A percentile compares a stretch with the other conserved stretches of the same genome.
These are phyloP conservation scores for Yamadazyma sp. DNA, from an alignment of 1,139 yeast genomes.

Conservation along the genomic window DNA sequence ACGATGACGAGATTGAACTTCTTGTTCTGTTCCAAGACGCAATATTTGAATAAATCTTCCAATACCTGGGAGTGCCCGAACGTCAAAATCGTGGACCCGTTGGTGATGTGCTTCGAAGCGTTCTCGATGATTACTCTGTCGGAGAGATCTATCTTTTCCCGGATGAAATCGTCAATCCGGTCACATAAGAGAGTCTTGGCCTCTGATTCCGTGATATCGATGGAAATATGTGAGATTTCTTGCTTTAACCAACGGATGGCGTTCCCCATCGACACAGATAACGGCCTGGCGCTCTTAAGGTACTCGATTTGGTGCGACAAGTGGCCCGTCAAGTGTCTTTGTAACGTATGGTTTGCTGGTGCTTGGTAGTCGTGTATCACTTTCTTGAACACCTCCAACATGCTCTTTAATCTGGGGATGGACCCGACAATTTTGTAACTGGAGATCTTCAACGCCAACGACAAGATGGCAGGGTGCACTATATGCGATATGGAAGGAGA, in stretches of 20 bases:
- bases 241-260: conserved; percentile 97
- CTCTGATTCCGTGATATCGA: conserved; percentile 67
- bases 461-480: conserved; percentile 83
- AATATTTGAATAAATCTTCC: conserved; percentile 69
- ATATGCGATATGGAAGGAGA: conserved; percentile 63
- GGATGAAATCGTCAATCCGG: conserved; percentile 76
- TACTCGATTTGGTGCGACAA: conserved; percentile 94
- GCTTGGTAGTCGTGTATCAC: conserved; percentile 82
- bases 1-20: conserved; percentile 80
- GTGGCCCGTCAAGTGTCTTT: conserved; percentile 86
- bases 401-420: conserved; percentile 76
- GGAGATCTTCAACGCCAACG: conserved; percentile 78
- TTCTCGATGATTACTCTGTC: conserved; percentile 80
- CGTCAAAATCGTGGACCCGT: conserved; percentile 80
- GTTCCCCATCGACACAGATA: conserved; percentile 94
- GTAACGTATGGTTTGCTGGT: conserved; percentile 80
- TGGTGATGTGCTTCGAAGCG: conserved; percentile 74
- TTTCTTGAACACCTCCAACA: conserved; percentile 81
- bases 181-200: conserved; percentile 70
- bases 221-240: conserved; percentile 76
- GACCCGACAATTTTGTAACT: conserved; percentile 90
- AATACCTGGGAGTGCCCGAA: conserved; percentile 89
- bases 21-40: conserved; percentile 61
- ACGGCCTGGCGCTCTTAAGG: conserved; percentile 86
- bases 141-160: conserved; percentile 82